phyloP scores from a whole-genome alignment of 805 yeast species.

The Cyberlindnera maclurae region DNA sequence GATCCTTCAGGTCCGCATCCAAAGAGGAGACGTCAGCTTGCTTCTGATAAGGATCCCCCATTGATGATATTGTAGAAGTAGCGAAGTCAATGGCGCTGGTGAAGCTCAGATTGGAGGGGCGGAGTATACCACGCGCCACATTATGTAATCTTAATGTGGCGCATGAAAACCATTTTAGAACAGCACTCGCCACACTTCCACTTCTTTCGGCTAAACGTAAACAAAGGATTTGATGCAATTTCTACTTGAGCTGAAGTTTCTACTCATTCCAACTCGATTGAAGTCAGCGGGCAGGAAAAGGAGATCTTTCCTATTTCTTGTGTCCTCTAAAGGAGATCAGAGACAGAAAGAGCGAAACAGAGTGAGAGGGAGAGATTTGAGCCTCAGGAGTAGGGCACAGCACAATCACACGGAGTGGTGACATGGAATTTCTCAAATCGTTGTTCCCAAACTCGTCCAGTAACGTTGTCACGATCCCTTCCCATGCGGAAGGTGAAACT shows the following conservation, averaged over 20 bases:
- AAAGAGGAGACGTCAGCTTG: constrained; percentile 45
- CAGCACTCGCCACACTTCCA: constrained; percentile 3
- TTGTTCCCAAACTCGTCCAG: constrained; percentile 29
- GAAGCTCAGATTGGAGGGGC: not conserved
- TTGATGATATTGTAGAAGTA: not conserved
- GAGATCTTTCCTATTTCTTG: no score
- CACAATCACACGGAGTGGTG: no score
- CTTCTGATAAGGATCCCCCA: constrained; percentile 20
- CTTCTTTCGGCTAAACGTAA: constrained; percentile 2
- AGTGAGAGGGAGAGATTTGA: no score
- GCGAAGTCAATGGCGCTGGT: not conserved
- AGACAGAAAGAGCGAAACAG: no score
- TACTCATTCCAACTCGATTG: no score
- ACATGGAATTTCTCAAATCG: constrained; percentile 22
- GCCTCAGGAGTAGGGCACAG: no score
- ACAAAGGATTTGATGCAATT: not conserved
- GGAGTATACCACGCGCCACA: no score
- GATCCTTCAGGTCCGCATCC: constrained; percentile 50
- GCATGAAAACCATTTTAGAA: no score
- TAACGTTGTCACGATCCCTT: constrained; percentile 39
- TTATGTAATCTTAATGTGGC: not conserved
- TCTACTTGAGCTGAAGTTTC: no score
- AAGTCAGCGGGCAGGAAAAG: no score
- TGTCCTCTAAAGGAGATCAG: no score
- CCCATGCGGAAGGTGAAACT: constrained; percentile 36